Base-by-base conservation (phyloP, 805 yeast species). In the Pichia pseudocactophila region DNA sequence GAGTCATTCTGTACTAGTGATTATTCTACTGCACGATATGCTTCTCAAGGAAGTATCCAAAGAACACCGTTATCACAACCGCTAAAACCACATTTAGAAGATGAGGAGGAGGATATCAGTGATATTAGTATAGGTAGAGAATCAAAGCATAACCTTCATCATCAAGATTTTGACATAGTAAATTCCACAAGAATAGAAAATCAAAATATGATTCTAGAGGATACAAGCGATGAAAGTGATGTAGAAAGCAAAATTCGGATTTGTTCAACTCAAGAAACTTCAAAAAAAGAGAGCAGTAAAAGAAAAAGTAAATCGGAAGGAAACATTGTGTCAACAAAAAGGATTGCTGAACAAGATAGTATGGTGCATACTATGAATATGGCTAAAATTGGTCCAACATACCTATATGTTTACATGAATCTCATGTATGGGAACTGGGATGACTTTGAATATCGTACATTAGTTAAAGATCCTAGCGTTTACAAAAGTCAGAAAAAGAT, bases 371-470 rank as follows among this genome's bases (percentile, higher is more conserved):
- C 33, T 2, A 18, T 33, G 6, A 37, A 33, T 17, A n/a, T 41
- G 30, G 15, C 38, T 3, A 37, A 18, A 13, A n/a, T 34, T 32
- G 45, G 45, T 8, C 41, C 45, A 10, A 27, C 28, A 2, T 42
- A 45, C 20, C 19, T 39, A 16, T 34, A 39, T 17, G 28, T 39
- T 4, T 34, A 46, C 34, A 30, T 46, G 27, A 31, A 36, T 27
- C 27, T 30, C 9, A 36, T 40, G 30, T 43, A 39, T 36, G 49
- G 49, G 4, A 38, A 19, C 15, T 30, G 33, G 31, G 44, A 45
- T n/a, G 43, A 45, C 15, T 36, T 38, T 36, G 40, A 34, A 26
- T 6, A 17, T 11, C 10, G 22, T 4, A 13, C 28, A 13, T 9
- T 28, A 11, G 15, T n/a, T 9, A 11, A 15, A 7, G 34, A 26